Conservation (phyloP, 169 alveolate genomes). For the Plasmodium falciparum region DNA sequence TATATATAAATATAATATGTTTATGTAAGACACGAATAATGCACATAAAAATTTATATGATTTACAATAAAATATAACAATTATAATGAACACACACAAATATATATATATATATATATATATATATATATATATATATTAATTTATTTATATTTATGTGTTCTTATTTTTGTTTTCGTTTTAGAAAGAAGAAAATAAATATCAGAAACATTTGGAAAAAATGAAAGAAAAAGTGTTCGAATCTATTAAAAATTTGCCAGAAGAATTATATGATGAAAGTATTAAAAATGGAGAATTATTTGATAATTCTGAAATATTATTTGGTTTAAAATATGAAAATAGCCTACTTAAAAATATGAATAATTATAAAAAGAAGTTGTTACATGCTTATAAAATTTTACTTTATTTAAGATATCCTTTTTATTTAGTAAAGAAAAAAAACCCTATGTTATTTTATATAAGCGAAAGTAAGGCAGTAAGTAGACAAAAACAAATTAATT, state of each 20-base stretch:
- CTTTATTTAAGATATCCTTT: conserved; percentile 84
- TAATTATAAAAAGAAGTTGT: conserved; percentile 78
- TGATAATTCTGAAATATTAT: conserved; percentile 59
- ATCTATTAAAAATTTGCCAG: conserved; percentile 46
- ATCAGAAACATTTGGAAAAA: conserved; percentile 53
- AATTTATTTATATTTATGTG: neutral
- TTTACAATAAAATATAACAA: too few species aligned
- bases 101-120: conserved; percentile 1
- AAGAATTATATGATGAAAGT: conserved; percentile 72
- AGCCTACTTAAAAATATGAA: conserved; percentile 75
- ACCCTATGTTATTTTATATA: conserved; percentile 86
- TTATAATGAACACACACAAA: too few species aligned
- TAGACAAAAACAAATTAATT: conserved; percentile 85
- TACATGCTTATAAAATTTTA: conserved; percentile 82
- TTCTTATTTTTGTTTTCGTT: neutral
- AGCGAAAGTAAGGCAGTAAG: conserved; percentile 85
- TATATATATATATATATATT: neutral
- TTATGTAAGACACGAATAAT: neutral
- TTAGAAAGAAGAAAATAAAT: conserved; percentile 54
- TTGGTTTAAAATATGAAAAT: conserved; percentile 77
- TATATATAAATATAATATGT: neutral
- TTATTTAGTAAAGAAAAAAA: conserved; percentile 78
- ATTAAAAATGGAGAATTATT: conserved; percentile 48
- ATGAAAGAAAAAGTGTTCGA: conserved; percentile 59
- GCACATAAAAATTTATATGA: neutral